Percentiles rank a stretch among this genome's conserved stretches.
These are phyloP conservation scores for Rhododendron henanense DNA, from an alignment of 148 eudicot species.

Conservation along the genomic window DNA sequence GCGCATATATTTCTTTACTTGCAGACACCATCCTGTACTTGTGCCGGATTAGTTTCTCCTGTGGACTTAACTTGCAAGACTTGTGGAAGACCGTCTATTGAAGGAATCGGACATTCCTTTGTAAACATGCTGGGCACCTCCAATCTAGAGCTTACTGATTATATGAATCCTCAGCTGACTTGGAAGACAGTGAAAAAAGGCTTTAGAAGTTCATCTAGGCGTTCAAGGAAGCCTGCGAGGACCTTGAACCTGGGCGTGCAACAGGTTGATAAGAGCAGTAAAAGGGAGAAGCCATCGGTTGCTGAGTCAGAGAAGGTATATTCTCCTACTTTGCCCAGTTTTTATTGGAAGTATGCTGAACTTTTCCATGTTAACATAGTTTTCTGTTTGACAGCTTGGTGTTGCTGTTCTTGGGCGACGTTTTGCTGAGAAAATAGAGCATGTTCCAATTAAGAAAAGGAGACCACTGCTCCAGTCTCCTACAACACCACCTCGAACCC, in stretches of 20 bases:
- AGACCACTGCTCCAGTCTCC: conserved; percentile 37
- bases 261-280: conserved; percentile 26
- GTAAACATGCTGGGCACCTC: conserved; percentile 40
- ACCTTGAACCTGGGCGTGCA: conserved; percentile 22
- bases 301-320: conserved; percentile 59
- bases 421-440: conserved; percentile 36
- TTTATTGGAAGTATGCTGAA: neutral
- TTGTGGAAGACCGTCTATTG: conserved; percentile 23
- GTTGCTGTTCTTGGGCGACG: conserved; percentile 30
- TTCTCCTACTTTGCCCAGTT: conserved; percentile 2
- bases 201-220: conserved; percentile 38
- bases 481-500: conserved; percentile 32
- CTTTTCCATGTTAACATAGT: neutral
- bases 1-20: neutral
- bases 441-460: conserved; percentile 75
- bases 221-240: conserved; percentile 38
- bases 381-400: conserved; percentile 39
- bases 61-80: conserved; percentile 10
- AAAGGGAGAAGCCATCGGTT: conserved; percentile 28
- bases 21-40: conserved; percentile 20
- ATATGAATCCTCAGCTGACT: conserved; percentile 37
- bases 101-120: conserved; percentile 34
- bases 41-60: conserved; percentile 10
- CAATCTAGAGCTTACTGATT: conserved; percentile 37
- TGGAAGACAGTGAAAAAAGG: conserved; percentile 59